These are phyloP conservation scores for Priceomyces medius DNA, from an alignment of 805 yeast species.

Conservation along the genomic window DNA sequence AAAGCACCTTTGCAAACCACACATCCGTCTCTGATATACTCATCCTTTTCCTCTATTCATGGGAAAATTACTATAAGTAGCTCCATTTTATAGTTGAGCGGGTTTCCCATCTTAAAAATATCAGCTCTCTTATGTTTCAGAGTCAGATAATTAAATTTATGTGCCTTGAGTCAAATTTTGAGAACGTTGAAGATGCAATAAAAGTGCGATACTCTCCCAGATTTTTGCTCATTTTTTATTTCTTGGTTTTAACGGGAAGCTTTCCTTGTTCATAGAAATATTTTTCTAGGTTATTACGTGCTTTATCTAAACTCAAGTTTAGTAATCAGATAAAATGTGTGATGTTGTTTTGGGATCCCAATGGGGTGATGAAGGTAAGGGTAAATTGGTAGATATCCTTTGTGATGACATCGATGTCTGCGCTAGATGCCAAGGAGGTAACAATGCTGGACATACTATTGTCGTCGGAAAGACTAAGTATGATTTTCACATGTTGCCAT, in stretches of 20 bases:
- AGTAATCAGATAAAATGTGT: slow-evolving; percentile 47
- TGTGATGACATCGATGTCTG: slow-evolving; percentile 96
- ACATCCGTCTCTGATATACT: too few species aligned
- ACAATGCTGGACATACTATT: slow-evolving; percentile 98
- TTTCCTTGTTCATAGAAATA: slow-evolving; percentile 7
- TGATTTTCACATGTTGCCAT: slow-evolving; percentile 98
- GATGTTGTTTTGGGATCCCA: slow-evolving; percentile 97
- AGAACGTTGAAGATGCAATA: neutral
- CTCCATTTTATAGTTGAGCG: too few species aligned
- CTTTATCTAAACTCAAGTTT: too few species aligned
- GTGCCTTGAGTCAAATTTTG: slow-evolving; percentile 4
- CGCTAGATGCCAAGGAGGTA: slow-evolving; percentile 98
- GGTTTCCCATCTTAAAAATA: too few species aligned
- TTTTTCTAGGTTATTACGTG: slow-evolving; percentile 13
- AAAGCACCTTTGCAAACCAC: too few species aligned
- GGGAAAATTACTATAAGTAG: too few species aligned
- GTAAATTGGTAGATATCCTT: slow-evolving; percentile 90
- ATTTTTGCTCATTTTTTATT: slow-evolving; percentile 1
- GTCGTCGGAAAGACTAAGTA: slow-evolving; percentile 86
- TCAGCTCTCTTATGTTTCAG: slow-evolving; percentile 4
- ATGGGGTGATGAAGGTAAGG: slow-evolving; percentile 99
- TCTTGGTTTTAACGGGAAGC: slow-evolving; percentile 17
- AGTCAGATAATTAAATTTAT: slow-evolving; percentile 5
- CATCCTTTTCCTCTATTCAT: too few species aligned
- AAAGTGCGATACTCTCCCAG: neutral